Percentiles rank a stretch among this genome's conserved stretches.
phyloP scores from a whole-genome alignment of 768 basidiomycete genomes.

The Termitomyces sp. region DNA sequence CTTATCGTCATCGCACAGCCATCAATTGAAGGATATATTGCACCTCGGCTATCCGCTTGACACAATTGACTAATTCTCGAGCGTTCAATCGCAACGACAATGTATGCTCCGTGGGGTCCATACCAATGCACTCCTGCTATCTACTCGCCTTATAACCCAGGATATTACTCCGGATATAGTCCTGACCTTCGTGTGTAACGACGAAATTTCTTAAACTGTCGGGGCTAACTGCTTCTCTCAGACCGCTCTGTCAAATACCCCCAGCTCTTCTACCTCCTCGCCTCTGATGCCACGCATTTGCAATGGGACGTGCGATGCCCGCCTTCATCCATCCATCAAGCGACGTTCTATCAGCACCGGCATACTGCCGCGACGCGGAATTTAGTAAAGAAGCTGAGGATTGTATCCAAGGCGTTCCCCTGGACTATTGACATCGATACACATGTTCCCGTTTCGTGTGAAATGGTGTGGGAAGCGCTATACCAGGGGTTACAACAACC shows the following conservation, averaged over 20 bases:
- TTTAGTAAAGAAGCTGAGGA: slow-evolving; percentile 37
- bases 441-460: slow-evolving; percentile 39
- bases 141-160: slow-evolving; percentile 6
- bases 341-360: slow-evolving; percentile 8
- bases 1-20: background rate
- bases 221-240: background rate
- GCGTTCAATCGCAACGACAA: background rate
- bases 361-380: slow-evolving; percentile 29
- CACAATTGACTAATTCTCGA: background rate
- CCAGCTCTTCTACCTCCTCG: slow-evolving; percentile 12
- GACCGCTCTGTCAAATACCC: slow-evolving; percentile 14
- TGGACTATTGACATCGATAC: slow-evolving; percentile 57
- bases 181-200: background rate
- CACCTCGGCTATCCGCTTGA: too few relatives aligned
- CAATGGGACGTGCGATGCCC: slow-evolving; percentile 2
- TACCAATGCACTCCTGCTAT: slow-evolving; percentile 4
- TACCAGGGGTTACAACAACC: slow-evolving; percentile 45
- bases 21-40: background rate
- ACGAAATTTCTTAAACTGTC: background rate
- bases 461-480: slow-evolving; percentile 51
- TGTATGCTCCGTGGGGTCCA: slow-evolving; percentile 4
- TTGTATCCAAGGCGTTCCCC: slow-evolving; percentile 60
- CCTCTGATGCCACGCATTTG: slow-evolving; percentile 11
- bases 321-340: slow-evolving; percentile 4
- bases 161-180: background rate